Evolutionary conservation across 805 yeast genomes (phyloP), one percentile per base, ranked within the genome.

Genomic region (Barnettozyma pratensis): DNA sequence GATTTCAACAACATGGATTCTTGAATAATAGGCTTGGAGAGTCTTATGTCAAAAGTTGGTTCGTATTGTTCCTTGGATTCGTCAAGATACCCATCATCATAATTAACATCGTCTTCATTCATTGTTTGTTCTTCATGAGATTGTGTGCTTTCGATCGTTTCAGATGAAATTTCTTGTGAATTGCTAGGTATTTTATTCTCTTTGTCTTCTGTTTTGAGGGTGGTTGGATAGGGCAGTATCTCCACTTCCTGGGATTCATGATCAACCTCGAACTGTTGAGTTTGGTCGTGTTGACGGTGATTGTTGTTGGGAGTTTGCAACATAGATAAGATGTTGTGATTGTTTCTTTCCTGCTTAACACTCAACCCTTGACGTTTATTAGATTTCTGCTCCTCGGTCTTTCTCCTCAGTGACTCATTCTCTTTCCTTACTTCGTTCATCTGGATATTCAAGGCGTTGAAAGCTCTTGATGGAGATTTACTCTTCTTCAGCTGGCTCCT

Each of bases 1-100:
- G 47, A 50, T 12, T 49, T 54, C 9, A 58, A 47, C 36, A 52
- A 52, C n/a, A 56, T 32, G 2, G 60, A 56, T 46, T 49, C 50
- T 42, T 40, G 29, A 10, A 48, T 41, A 11, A 46, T 36, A 26
- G 48, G 49, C 14, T 32, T 42, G 2, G 51, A 35, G 5, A 26
- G 43, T 28, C 53, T 29, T 5, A 48, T 42, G 26, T 49, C 54
- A 37, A 45, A 48, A 7, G 54, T 37, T 30, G 37, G 37, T 11
- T 43, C 44, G 25, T 35, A 40, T 12, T 32, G 44, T 11, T 45
- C 44, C 30, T 40, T 49, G 10, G 46, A 45, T 27, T 39, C 39
- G 5, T 46, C 30, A n/a, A 32, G 35, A 25, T 27, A 39, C 4
- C 19, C 41, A 7, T 35, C 39, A 12, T 14, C 39, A 42, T 19